Evolutionary conservation across 345 rosid genomes (phyloP), one percentile per base, ranked within the genome.

Genomic region (Atalantia buxifolia): DNA sequence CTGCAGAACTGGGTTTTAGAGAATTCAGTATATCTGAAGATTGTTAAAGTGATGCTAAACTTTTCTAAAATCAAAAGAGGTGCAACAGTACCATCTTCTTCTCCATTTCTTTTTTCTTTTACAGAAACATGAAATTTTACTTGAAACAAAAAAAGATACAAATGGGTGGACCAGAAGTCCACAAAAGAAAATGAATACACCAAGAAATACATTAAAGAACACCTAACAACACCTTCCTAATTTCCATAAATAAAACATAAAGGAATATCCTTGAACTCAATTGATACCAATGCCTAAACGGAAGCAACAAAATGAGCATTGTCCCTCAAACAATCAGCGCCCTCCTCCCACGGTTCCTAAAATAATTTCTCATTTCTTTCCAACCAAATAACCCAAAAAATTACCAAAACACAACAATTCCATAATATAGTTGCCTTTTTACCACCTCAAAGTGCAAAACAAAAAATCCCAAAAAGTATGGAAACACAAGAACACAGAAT

Each of bases 21-120:
- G 74, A 83, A 76, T 78, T 85, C 27, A 93, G 78, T 53, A 80
- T 38, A 83, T 93, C 98, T 95, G 88, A 71, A 83, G 40, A 83
- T 71, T 65, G 72, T 88, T 86, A 93, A 92, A 92, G 89, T 80
- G 24, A 30, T 36, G 40, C 18, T 67, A 22, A 66, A 12, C 62
- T 40, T 69, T 55, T 65, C 7, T 50, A 31, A 28, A 76, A 24
- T 3, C 50, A 64, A 6, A 56, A 64, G 63, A 40, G 16, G 31
- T 55, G 56, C 66, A 77, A 25, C 38, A 13, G 22, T 27, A 30
- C 60, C 31, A 35, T 18, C 22, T 4, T 53, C 7, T 53, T 53
- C 57, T 45, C 7, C 22, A 4, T 7, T 28, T 28, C 9, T 28
- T 5, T 61, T 61, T 62, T 62, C 2, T 61, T 14, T 14, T 2